These are phyloP conservation scores for Epichloe typhina DNA, from an alignment of 2,329 filamentous ascomycete species.

Conservation along the genomic window DNA sequence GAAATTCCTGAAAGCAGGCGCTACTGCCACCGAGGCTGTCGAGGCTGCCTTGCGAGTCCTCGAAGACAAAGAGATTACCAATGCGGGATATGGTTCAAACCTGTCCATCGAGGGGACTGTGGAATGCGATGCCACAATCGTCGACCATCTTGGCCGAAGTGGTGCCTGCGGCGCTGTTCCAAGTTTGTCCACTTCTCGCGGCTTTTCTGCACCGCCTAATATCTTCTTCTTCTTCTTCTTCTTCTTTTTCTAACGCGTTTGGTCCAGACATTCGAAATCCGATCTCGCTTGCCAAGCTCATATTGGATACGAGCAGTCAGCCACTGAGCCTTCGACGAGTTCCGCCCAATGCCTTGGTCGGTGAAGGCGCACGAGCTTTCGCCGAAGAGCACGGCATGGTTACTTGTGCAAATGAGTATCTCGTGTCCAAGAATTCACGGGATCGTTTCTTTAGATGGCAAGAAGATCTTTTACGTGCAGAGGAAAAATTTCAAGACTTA, in stretches of 20 bases:
- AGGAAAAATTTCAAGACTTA: slow-evolving; percentile 26
- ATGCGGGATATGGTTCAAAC: slow-evolving; percentile 93
- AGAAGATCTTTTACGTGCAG: slow-evolving; percentile 54
- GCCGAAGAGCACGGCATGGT: slow-evolving; percentile 66
- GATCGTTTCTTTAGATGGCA: slow-evolving; percentile 73
- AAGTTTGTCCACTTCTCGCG: slow-evolving; percentile 42
- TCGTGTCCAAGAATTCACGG: slow-evolving; percentile 68
- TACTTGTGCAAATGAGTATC: slow-evolving; percentile 56
- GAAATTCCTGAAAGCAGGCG: slow-evolving; percentile 65
- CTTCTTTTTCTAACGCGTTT: background rate
- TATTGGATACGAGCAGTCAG: slow-evolving; percentile 65
- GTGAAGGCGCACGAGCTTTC: slow-evolving; percentile 75
- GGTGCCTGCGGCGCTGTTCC: slow-evolving; percentile 86
- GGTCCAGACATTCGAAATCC: slow-evolving; percentile 76
- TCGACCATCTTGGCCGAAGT: slow-evolving; percentile 82
- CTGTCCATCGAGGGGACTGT: slow-evolving; percentile 80
- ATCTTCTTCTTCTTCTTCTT: no score
- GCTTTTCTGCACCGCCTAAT: no score
- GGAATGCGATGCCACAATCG: slow-evolving; percentile 87
- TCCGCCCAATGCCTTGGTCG: slow-evolving; percentile 82
- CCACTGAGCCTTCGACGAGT: slow-evolving; percentile 77
- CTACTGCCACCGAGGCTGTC: slow-evolving; percentile 73
- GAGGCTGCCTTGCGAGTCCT: slow-evolving; percentile 79
- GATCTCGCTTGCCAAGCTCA: slow-evolving; percentile 69
- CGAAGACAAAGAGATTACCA: slow-evolving; percentile 92